Conservation (phyloP, 2,329 filamentous ascomycete species). For the Pseudocercospora crystallina region DNA sequence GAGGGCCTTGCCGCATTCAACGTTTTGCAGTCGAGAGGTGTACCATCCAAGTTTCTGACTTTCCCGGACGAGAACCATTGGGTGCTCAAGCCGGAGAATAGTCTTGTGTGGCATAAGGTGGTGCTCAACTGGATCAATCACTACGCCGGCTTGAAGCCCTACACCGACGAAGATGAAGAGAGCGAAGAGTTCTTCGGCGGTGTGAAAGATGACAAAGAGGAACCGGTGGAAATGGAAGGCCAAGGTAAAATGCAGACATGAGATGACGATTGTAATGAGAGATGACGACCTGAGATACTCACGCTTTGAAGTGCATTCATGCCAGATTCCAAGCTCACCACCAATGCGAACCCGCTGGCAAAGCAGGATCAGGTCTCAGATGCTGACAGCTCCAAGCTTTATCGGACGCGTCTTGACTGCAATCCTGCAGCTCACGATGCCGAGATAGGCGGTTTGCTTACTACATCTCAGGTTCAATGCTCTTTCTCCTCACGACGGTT, state of each 20-base stretch:
- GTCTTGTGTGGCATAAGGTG: slow-evolving; percentile 82
- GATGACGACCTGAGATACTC: too few relatives aligned
- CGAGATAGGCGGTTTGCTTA: too few relatives aligned
- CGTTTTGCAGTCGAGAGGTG: slow-evolving; percentile 70
- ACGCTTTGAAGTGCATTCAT: too few relatives aligned
- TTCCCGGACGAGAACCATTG: slow-evolving; percentile 81
- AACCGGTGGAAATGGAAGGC: slow-evolving; percentile 24
- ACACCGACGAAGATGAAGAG: slow-evolving; percentile 37
- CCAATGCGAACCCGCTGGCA: too few relatives aligned
- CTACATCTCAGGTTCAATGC: too few relatives aligned
- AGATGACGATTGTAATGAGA: background rate
- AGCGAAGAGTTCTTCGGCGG: slow-evolving; percentile 33
- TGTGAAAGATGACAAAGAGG: slow-evolving; percentile 26
- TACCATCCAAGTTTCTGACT: slow-evolving; percentile 75
- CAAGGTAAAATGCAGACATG: slow-evolving; percentile 26
- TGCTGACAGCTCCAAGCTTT: too few relatives aligned
- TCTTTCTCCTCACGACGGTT: too few relatives aligned
- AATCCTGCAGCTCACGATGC: too few relatives aligned
- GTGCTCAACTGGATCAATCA: slow-evolving; percentile 75
- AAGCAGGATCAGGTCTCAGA: too few relatives aligned
- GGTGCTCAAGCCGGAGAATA: slow-evolving; percentile 91
- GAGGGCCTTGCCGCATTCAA: slow-evolving; percentile 87
- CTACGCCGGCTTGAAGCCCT: slow-evolving; percentile 54
- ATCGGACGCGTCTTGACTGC: too few relatives aligned
- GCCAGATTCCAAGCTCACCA: too few relatives aligned